Evolutionary conservation across 805 yeast genomes (phyloP), one percentile per base, ranked within the genome.

Genomic region (Spathaspora arborariae): DNA sequence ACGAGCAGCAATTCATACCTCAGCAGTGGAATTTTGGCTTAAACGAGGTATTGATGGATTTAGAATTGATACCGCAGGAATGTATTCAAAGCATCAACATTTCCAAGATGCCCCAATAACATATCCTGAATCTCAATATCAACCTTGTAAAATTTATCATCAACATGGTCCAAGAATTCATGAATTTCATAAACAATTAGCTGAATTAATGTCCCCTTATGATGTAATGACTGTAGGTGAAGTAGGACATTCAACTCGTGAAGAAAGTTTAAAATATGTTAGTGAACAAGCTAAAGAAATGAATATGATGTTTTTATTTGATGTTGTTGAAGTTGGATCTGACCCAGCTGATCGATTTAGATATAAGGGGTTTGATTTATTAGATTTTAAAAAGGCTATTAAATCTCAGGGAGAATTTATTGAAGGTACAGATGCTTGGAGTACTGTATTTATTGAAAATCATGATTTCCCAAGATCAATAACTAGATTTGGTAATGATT

Each of bases 141-240:
- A 78, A 63, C 70, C 73, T 20, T 61, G 68, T 42, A 55, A 51
- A 24, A 40, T 49, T 3, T 54, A 54, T 46, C 64, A 64, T 45
- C 66, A 63, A 51, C 67, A 73, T 50, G 83, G 83, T 6, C 82
- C 84, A 20, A 59, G 81, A 46, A 76, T 79, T 55, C 84, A 80
- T 59, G 82, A 79, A 57, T 79, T 74, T 62, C 79, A 78, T 59
- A 71, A 72, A 58, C 82, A 78, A 55, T 70, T 80, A 75, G 70
- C 65, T 53, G 53, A 49, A 9, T 73, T 68, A 36, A 67, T 75
- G 16, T 58, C 72, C 24, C 65, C 72, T 48, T 76, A 76, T 53
- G 80, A 78, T 54, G 75, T 65, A 26, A 69, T 80, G 75, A 76
- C 83, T 5, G 83, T 80, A 24, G 84, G 84, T 39, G 84, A 80